These are phyloP conservation scores for Eragrostis tef DNA, from an alignment of 202 grass and related monocot genomes.

Conservation along the genomic window DNA sequence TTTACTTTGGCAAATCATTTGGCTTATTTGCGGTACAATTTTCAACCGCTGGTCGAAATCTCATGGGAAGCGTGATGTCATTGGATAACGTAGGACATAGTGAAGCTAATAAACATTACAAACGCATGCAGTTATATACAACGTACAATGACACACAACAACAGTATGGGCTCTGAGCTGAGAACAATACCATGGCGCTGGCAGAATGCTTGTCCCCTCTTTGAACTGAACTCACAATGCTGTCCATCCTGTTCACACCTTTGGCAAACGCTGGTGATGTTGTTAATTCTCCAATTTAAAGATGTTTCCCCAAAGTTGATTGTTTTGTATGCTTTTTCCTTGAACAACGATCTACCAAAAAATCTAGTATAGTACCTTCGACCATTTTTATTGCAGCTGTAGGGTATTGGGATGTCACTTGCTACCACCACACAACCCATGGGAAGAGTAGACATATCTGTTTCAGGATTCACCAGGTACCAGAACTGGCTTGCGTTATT, in stretches of 20 bases:
- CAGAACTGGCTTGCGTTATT: conserved; percentile 37
- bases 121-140: not conserved
- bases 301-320: conserved; percentile 12
- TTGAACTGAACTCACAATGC: conserved; percentile 38
- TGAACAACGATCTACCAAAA: not conserved
- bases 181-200: conserved; percentile 35
- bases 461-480: not conserved
- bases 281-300: conserved; percentile 28
- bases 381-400: not conserved
- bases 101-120: too few species aligned
- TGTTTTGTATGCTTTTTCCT: not conserved
- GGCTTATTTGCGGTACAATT: not conserved
- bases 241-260: conserved; percentile 33
- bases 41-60: not conserved
- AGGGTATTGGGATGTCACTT: not conserved
- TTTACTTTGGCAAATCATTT: not conserved
- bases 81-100: conserved; percentile 26
- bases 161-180: not conserved
- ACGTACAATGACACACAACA: not conserved
- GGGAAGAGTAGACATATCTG: conserved; percentile 25
- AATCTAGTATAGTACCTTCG: not conserved
- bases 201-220: conserved; percentile 49
- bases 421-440: conserved; percentile 28
- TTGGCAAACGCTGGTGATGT: conserved; percentile 41
- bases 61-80: not conserved